Percentiles rank a stretch among this genome's conserved stretches.
Evolutionary conservation across 306 rosid species (phyloP).

Genomic region (Crataegus laevigata): DNA sequence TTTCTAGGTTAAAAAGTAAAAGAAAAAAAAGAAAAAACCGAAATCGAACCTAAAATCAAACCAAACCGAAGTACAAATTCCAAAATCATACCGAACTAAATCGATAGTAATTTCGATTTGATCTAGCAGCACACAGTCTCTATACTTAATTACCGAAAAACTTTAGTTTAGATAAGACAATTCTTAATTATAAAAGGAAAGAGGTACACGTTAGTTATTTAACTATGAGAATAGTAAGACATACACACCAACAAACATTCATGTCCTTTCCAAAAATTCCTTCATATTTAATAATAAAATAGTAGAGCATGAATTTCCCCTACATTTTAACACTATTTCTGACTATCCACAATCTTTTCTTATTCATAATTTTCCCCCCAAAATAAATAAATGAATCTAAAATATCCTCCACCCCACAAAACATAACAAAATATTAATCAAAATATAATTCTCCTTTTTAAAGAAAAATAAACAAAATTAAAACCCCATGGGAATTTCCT

Average conservation of each 20-base stretch:
- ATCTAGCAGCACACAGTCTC: accelerated
- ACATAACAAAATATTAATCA: neutral
- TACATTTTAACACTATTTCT: constrained; percentile 3
- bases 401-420: neutral
- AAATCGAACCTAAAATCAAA: no score
- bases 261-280: neutral
- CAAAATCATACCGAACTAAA: no score
- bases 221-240: no score
- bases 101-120: no score
- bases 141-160: no score
- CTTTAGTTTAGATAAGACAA: no score
- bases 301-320: neutral
- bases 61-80: no score
- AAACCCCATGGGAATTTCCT: constrained; percentile 5
- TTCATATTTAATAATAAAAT: neutral
- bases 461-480: neutral
- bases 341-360: constrained; percentile 50
- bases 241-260: neutral
- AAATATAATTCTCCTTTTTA: neutral
- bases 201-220: no score
- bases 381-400: constrained; percentile 34
- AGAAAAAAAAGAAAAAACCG: no score
- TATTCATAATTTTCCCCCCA: constrained; percentile 13
- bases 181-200: no score
- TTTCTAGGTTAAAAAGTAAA: no score